Percentiles rank a stretch among this genome's conserved stretches.
Evolutionary conservation across 768 basidiomycete genomes (phyloP).

Genomic region (Tulasnella sp.): DNA sequence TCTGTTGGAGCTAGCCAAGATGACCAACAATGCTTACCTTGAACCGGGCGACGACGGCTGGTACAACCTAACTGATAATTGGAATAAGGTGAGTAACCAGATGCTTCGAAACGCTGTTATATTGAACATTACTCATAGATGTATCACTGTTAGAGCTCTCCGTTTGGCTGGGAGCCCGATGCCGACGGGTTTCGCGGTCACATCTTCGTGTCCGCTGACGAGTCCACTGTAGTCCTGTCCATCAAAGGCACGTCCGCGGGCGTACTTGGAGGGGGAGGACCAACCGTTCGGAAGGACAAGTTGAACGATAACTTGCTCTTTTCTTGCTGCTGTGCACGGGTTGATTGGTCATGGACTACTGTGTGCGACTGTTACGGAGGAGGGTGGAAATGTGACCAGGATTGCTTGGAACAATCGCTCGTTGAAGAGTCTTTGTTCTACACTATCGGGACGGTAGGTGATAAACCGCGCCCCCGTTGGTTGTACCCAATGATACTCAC

Average conservation of each 20-base stretch:
- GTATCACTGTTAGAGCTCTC: conserved; percentile 53
- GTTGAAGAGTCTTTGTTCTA: conserved; percentile 87
- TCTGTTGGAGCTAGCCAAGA: conserved; percentile 79
- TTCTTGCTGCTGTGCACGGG: conserved; percentile 91
- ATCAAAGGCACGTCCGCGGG: conserved; percentile 83
- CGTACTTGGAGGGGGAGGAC: conserved; percentile 41
- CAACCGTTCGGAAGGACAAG: conserved; percentile 85
- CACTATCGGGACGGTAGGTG: conserved; percentile 74
- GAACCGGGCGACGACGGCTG: conserved; percentile 20
- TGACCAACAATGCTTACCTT: conserved; percentile 84
- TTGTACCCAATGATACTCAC: background rate
- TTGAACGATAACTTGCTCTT: conserved; percentile 94
- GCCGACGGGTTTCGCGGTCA: conserved; percentile 91
- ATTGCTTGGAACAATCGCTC: conserved; percentile 78
- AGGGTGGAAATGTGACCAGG: conserved; percentile 73
- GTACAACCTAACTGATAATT: conserved; percentile 33
- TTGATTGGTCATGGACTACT: conserved; percentile 92
- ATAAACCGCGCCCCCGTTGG: conserved; percentile 24
- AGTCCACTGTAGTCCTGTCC: conserved; percentile 82
- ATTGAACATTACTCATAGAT: conserved; percentile 3
- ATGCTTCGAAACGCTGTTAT: background rate
- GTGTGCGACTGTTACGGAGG: conserved; percentile 88
- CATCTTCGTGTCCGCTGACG: conserved; percentile 76
- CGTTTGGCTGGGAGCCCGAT: conserved; percentile 89
- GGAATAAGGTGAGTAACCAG: conserved; percentile 23